Evolutionary conservation across 176 grass and related monocot genomes (phyloP).

Genomic region (Triticum monococcum): DNA sequence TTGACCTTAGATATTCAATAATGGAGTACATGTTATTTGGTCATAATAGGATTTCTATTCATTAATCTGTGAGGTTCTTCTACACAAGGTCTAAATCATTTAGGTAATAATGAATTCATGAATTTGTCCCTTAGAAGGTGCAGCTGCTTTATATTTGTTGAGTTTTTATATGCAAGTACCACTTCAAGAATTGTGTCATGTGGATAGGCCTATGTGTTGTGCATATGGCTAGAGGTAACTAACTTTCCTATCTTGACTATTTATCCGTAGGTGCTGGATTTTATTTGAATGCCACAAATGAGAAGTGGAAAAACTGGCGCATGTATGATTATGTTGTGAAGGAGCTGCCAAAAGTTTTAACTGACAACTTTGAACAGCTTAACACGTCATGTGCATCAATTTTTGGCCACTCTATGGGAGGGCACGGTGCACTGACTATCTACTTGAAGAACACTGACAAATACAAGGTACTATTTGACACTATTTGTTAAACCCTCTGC

Average conservation of each 20-base stretch:
- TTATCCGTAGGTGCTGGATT: slow-evolving; percentile 78
- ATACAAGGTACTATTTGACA: slow-evolving; percentile 70
- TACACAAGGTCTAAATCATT: not conserved
- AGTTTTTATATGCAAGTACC: not conserved
- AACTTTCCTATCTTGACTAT: not conserved
- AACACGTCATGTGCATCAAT: slow-evolving; percentile 73
- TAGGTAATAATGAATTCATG: not conserved
- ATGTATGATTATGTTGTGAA: slow-evolving; percentile 95
- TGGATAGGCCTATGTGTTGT: not conserved
- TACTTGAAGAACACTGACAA: slow-evolving; percentile 92
- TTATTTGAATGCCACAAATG: slow-evolving; percentile 89
- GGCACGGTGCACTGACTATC: slow-evolving; percentile 85
- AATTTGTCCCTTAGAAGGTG: not conserved
- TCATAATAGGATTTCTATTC: not conserved
- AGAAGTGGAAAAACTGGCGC: slow-evolving; percentile 97
- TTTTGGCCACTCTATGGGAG: slow-evolving; percentile 99
- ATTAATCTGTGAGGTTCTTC: not conserved
- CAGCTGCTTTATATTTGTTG: not conserved
- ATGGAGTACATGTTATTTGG: not conserved
- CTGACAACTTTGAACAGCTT: slow-evolving; percentile 78
- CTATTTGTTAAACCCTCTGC: not conserved
- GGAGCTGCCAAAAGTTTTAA: slow-evolving; percentile 82
- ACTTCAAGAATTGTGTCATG: not conserved
- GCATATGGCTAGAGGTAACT: not conserved
- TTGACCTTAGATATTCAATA: not conserved